A percentile compares a stretch with the other conserved stretches of the same genome.
Evolutionary conservation across 148 eudicot species (phyloP).

Genomic region (Chenopodium formosanum): DNA sequence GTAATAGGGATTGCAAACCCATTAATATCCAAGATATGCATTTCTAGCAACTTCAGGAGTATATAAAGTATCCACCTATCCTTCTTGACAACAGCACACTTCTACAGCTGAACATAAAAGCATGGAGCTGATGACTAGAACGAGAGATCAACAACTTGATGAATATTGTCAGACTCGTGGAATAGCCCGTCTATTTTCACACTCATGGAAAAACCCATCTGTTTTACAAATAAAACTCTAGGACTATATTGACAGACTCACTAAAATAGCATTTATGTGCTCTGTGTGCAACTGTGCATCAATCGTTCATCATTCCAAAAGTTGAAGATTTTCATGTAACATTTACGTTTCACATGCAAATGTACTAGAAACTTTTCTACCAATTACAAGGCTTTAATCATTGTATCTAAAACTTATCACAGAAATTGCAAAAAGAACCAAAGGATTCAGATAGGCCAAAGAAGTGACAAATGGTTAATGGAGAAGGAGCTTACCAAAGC

Average conservation of each 20-base stretch:
- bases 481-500: conserved; percentile 29
- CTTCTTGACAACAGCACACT: background rate
- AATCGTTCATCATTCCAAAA: too few relatives aligned
- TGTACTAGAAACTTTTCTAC: background rate
- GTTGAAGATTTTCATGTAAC: too few relatives aligned
- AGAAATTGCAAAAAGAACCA: background rate
- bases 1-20: background rate
- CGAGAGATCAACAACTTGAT: background rate
- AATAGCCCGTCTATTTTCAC: background rate
- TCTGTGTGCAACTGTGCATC: too few relatives aligned
- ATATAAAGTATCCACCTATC: background rate
- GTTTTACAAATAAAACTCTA: background rate
- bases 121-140: background rate
- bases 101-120: background rate
- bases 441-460: background rate
- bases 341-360: too few relatives aligned
- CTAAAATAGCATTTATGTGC: too few relatives aligned
- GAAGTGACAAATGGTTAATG: background rate
- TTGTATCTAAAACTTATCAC: background rate
- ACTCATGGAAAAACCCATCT: background rate
- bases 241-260: background rate
- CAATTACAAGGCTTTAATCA: background rate
- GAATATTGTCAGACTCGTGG: background rate
- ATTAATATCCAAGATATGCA: background rate
- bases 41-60: background rate